phyloP scores from a whole-genome alignment of 441 rosid species.

The Croton setiger region DNA sequence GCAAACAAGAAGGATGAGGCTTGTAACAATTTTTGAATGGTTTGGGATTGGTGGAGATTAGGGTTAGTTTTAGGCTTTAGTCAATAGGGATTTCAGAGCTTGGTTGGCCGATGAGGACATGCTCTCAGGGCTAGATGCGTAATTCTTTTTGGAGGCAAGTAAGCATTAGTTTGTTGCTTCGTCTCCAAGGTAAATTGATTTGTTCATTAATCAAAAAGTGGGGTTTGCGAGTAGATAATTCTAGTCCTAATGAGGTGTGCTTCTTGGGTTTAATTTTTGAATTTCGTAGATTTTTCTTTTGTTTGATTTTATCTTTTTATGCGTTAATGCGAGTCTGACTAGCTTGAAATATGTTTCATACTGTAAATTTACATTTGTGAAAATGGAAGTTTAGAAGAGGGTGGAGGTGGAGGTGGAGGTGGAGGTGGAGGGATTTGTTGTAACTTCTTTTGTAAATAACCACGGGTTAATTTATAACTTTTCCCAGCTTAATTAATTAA shows the following conservation, averaged over 20 bases:
- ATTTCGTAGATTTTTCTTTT: conserved; percentile 6
- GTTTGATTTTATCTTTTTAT: conserved; percentile 8
- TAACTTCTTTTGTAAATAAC: conserved; percentile 43
- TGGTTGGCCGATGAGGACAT: conserved; percentile 33
- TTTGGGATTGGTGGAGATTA: not conserved
- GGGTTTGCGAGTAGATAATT: conserved; percentile 25
- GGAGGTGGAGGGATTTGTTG: conserved; percentile 33
- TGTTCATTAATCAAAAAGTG: conserved; percentile 41
- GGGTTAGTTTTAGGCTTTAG: conserved; percentile 34
- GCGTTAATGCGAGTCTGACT: conserved; percentile 13
- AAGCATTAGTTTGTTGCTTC: conserved; percentile 35
- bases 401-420: too few relatives aligned
- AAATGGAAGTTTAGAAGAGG: conserved; percentile 29
- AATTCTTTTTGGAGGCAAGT: conserved; percentile 72
- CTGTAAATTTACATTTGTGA: conserved; percentile 40
- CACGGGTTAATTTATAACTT: conserved; percentile 20
- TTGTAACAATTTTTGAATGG: conserved; percentile 19
- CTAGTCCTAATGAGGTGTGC: conserved; percentile 32
- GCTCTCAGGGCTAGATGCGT: conserved; percentile 35
- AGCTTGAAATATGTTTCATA: conserved; percentile 27
- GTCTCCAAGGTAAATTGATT: conserved; percentile 61
- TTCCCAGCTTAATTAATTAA: not conserved
- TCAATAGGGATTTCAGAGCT: conserved; percentile 35
- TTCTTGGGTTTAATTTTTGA: conserved; percentile 15
- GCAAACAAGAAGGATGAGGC: conserved; percentile 24